Conservation (phyloP, 768 basidiomycete species). For the Panellus pusillus region DNA sequence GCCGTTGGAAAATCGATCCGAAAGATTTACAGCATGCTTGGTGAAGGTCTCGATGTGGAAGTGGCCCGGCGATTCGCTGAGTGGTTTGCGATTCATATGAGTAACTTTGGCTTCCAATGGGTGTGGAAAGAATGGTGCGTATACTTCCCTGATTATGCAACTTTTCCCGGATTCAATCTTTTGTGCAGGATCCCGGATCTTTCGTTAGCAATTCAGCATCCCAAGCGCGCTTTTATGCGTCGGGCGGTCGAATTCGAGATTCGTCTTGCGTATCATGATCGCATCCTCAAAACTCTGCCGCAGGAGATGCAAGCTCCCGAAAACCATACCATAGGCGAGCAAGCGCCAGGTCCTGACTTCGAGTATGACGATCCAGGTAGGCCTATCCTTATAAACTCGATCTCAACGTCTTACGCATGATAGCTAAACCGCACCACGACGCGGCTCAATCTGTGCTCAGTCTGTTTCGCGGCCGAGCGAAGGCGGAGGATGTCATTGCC, state of each 20-base stretch:
- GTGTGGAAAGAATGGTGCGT: conserved; percentile 98
- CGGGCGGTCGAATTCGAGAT: conserved; percentile 87
- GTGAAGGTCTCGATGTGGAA: conserved; percentile 86
- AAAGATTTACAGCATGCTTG: conserved; percentile 75
- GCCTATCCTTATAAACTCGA: conserved; percentile 20
- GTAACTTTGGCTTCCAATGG: conserved; percentile 98
- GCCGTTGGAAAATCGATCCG: conserved; percentile 96
- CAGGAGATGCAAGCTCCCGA: conserved; percentile 72
- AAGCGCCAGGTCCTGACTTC: conserved; percentile 77
- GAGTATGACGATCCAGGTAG: conserved; percentile 81
- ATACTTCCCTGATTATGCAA: background rate
- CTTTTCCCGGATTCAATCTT: background rate
- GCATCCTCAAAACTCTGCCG: conserved; percentile 87
- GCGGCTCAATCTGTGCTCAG: conserved; percentile 75
- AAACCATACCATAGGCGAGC: conserved; percentile 59
- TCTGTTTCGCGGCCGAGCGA: conserved; percentile 79
- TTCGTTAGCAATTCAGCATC: conserved; percentile 69
- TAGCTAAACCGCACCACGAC: conserved; percentile 79
- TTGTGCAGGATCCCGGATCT: conserved; percentile 81
- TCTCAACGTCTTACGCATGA: conserved; percentile 4
- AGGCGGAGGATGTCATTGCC: conserved; percentile 75
- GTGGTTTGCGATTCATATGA: conserved; percentile 96
- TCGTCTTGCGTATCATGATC: conserved; percentile 89
- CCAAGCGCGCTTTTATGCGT: conserved; percentile 85
- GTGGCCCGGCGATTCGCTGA: conserved; percentile 80